phyloP scores from a whole-genome alignment of 2,329 filamentous ascomycete species.

The Penicillium sp. region DNA sequence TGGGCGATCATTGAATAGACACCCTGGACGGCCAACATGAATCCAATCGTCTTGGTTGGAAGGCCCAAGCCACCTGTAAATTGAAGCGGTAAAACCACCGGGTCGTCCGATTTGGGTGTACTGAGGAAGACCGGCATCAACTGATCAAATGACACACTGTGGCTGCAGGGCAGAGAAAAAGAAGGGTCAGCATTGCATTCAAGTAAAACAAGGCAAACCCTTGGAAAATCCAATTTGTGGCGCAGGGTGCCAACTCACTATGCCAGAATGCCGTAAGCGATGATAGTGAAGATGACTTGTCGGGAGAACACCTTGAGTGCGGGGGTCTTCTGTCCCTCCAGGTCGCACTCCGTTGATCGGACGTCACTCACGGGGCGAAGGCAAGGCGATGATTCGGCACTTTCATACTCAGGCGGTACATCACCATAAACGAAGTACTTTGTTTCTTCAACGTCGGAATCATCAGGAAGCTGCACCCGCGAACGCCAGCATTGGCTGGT shows the following conservation, averaged over 20 bases:
- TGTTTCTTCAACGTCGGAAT: conserved; percentile 49
- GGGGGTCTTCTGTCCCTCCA: conserved; percentile 44
- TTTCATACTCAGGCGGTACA: conserved; percentile 69
- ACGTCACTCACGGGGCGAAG: conserved; percentile 38
- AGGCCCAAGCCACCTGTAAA: conserved; percentile 87
- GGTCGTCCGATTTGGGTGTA: conserved; percentile 56
- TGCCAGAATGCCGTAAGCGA: conserved; percentile 87
- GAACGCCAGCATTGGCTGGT: conserved; percentile 36
- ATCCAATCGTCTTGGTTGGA: conserved; percentile 78
- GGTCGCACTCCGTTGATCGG: conserved; percentile 39
- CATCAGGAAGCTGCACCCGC: conserved; percentile 28
- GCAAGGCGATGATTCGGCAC: conserved; percentile 56
- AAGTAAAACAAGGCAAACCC: conserved; percentile 37
- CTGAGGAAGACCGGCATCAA: conserved; percentile 90
- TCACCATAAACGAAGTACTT: conserved; percentile 61
- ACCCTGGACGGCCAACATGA: conserved; percentile 86
- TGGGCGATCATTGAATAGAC: conserved; percentile 86
- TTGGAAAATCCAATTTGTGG: not conserved
- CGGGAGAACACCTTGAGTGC: conserved; percentile 71
- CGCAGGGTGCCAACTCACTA: conserved; percentile 68
- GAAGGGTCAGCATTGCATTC: conserved; percentile 18
- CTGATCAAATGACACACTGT: conserved; percentile 96
- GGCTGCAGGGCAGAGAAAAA: conserved; percentile 54
- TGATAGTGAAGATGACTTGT: conserved; percentile 82
- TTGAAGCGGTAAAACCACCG: conserved; percentile 73